A percentile compares a stretch with the other conserved stretches of the same genome.
These are phyloP conservation scores for Miamiensis avidus DNA, from an alignment of 169 alveolate genomes.

Conservation along the genomic window DNA sequence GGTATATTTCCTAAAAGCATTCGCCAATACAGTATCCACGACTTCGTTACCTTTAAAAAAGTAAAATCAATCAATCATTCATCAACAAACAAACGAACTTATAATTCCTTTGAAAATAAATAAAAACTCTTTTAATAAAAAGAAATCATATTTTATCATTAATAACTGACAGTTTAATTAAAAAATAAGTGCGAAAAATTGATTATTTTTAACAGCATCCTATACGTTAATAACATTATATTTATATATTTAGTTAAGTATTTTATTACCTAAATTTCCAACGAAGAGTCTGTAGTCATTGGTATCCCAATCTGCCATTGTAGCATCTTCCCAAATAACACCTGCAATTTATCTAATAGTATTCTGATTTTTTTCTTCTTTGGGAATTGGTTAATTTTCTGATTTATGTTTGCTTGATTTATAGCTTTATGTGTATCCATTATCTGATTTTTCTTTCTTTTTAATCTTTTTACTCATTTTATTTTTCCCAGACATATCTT, in stretches of 20 bases:
- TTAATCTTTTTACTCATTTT: not conserved
- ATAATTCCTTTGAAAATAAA: too few relatives aligned
- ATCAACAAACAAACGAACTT: not conserved
- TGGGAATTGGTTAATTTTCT: not conserved
- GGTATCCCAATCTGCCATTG: conserved; percentile 97
- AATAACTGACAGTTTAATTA: not conserved
- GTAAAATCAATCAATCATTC: not conserved
- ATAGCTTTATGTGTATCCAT: too few relatives aligned
- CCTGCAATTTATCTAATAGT: conserved; percentile 95
- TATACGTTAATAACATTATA: too few relatives aligned
- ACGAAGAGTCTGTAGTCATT: conserved; percentile 96
- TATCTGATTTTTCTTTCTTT: not conserved
- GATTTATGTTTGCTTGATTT: not conserved
- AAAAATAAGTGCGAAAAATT: not conserved
- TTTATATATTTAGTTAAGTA: too few relatives aligned
- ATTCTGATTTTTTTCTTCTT: conserved; percentile 42
- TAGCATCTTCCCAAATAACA: conserved; percentile 95
- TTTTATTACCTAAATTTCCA: conserved; percentile 93
- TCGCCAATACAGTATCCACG: conserved; percentile 95
- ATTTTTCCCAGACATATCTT: not conserved
- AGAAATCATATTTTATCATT: too few relatives aligned
- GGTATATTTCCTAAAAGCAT: conserved; percentile 94
- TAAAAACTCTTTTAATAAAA: too few relatives aligned
- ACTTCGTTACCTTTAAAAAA: conserved; percentile 89
- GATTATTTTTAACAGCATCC: too few relatives aligned